These are phyloP conservation scores for Yamadazyma sp. DNA, from an alignment of 805 yeast species.

Conservation along the genomic window DNA sequence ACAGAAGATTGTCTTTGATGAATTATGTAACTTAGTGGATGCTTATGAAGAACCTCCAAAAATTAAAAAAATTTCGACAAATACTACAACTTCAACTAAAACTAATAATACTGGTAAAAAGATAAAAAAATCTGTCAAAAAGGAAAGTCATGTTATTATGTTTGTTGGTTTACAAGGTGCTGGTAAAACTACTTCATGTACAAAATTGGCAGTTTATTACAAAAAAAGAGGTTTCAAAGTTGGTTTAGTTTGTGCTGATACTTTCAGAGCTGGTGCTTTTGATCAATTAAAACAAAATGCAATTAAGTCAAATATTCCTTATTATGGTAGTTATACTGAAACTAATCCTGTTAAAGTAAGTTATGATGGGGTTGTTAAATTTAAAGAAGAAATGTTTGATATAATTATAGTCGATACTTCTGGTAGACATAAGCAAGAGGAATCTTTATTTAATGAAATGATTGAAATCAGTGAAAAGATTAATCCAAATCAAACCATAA, in stretches of 20 bases:
- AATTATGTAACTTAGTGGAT: conserved; percentile 82
- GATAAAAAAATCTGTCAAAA: conserved; percentile 5
- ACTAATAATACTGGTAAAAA: conserved; percentile 12
- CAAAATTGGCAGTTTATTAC: conserved; percentile 92
- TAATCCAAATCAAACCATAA: conserved; percentile 90
- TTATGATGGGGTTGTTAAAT: conserved; percentile 84
- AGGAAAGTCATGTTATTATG: conserved; percentile 69
- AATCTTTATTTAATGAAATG: conserved; percentile 90
- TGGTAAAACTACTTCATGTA: conserved; percentile 97
- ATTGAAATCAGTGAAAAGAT: conserved; percentile 85
- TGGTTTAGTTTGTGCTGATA: conserved; percentile 97
- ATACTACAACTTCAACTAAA: conserved; percentile 18
- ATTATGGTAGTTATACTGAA: conserved; percentile 91
- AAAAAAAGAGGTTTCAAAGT: conserved; percentile 91
- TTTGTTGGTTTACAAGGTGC: conserved; percentile 99
- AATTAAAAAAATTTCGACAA: conserved; percentile 69
- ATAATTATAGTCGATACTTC: conserved; percentile 95
- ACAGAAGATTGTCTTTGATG: conserved; percentile 93
- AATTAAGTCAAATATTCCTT: conserved; percentile 90
- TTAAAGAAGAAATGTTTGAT: conserved; percentile 88
- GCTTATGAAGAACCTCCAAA: conserved; percentile 61
- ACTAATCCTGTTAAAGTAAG: conserved; percentile 95
- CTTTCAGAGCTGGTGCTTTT: conserved; percentile 99
- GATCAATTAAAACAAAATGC: conserved; percentile 98
- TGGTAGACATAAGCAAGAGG: conserved; percentile 96